These are phyloP conservation scores for Phoenix dactylifera DNA, from an alignment of 176 grass and related monocot species.

Conservation along the genomic window DNA sequence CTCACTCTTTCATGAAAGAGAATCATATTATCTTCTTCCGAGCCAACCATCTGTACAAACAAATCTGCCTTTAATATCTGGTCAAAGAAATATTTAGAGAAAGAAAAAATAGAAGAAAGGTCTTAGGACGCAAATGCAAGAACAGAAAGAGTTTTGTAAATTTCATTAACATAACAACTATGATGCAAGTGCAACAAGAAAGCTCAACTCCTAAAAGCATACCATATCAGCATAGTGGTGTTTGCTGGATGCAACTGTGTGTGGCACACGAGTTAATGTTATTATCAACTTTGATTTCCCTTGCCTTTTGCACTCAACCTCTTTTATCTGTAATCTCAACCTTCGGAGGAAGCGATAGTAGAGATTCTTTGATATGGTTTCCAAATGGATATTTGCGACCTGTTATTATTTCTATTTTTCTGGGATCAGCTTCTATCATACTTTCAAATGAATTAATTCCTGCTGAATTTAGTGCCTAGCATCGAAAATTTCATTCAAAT, in stretches of 20 bases:
- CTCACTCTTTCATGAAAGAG: slow-evolving; percentile 93
- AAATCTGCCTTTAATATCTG: slow-evolving; percentile 4
- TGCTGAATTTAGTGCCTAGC: slow-evolving; percentile 55
- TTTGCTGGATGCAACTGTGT: slow-evolving; percentile 47
- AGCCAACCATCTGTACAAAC: slow-evolving; percentile 57
- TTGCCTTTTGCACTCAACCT: slow-evolving; percentile 40
- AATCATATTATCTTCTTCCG: slow-evolving; percentile 80
- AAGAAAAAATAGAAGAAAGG: too few relatives aligned
- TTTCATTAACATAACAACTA: too few relatives aligned
- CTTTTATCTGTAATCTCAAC: slow-evolving; percentile 65
- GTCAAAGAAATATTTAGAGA: slow-evolving; percentile 9
- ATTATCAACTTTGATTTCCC: slow-evolving; percentile 60
- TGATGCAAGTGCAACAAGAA: neutral
- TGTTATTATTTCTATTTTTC: slow-evolving; percentile 81
- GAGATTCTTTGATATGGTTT: slow-evolving; percentile 67
- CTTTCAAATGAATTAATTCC: slow-evolving; percentile 69
- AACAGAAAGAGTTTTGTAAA: too few relatives aligned
- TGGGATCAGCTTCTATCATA: slow-evolving; percentile 67
- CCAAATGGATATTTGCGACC: slow-evolving; percentile 88
- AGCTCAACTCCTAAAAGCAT: slow-evolving; percentile 9
- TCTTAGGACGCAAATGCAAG: too few relatives aligned
- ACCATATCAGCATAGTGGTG: slow-evolving; percentile 68
- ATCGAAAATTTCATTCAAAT: slow-evolving; percentile 12
- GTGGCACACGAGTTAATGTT: slow-evolving; percentile 46
- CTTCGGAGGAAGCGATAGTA: slow-evolving; percentile 67